Base-by-base conservation (phyloP, 768 basidiomycete species). In the Trametes maxima region DNA sequence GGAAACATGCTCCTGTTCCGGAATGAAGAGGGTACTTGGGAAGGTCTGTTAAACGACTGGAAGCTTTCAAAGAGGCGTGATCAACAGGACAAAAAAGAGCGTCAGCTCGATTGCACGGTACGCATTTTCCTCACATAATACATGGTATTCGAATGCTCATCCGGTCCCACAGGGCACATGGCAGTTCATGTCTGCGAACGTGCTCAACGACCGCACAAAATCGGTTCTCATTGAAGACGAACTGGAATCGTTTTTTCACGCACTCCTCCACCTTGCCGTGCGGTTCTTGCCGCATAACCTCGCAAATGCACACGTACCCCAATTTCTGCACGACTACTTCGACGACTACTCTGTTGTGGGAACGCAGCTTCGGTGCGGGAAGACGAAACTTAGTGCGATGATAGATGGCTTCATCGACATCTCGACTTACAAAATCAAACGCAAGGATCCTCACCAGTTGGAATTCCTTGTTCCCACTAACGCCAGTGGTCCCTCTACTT, bases 251-350 rank as follows among this genome's bases (percentile, higher is more conserved):
- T 43, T 61, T 25, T 49, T 61, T 33, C 60, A 61, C 33, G 40
- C 55, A 37, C 16, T 50, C 12, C 24, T 61, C 14, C 50, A 50
- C 22, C 5, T 19, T 12, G 50, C 51, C 28, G 58, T 69, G 48
- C 62, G 65, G 16, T 37, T 54, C n/a, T 63, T 66, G 14, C 61
- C 39, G 1, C 39, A 50, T 48, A 69, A 52, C 57, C 56, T 56
- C 36, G 59, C 54, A 12, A 56, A 66, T 19, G 10, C 21, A 0
- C 14, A 25, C 24, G 66, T 53, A 0, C 60, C 56, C 19, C 54
- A 40, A 43, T 64, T 62, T 37, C 46, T 46, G n/a, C 60, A 67
- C 37, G 40, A 43, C 19, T 56, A 52, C 44, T 62, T 53, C 43
- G 54, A 57, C n/a, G 60, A 39, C 21, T 51, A 25, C 51, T 17